A percentile compares a stretch with the other conserved stretches of the same genome.
Conservation (phyloP, 306 rosid genomes). For the Leucaena leucocephala region DNA sequence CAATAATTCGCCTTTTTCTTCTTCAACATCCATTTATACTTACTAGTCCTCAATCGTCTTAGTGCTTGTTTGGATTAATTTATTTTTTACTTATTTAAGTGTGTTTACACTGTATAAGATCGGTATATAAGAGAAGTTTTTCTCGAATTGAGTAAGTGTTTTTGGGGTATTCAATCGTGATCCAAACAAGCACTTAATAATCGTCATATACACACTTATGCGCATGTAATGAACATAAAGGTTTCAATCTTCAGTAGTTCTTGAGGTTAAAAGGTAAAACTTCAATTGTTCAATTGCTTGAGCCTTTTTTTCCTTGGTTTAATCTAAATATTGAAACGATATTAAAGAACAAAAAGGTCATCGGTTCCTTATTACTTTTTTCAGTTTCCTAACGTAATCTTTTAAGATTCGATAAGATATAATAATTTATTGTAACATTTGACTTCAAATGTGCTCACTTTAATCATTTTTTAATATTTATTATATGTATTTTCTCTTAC, state of each 20-base stretch:
- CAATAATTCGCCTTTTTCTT: neutral
- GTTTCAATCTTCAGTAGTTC: neutral
- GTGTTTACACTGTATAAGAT: too few relatives aligned
- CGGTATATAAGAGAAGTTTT: too few relatives aligned
- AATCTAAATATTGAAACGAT: neutral
- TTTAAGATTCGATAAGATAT: neutral
- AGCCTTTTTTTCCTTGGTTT: neutral
- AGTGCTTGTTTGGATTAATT: too few relatives aligned
- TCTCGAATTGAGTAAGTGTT: too few relatives aligned
- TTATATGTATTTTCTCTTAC: neutral
- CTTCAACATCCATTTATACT: neutral
- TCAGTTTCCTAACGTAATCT: neutral
- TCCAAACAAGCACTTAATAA: neutral
- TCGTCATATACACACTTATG: neutral
- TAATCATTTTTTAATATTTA: neutral
- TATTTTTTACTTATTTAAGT: too few relatives aligned
- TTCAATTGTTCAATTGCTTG: neutral
- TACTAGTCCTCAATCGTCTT: too few relatives aligned
- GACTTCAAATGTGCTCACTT: neutral
- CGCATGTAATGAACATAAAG: neutral
- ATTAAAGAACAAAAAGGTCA: neutral
- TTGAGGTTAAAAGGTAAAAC: neutral
- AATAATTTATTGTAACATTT: neutral
- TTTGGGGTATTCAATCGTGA: too few relatives aligned
- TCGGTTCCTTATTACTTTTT: neutral